Base-by-base conservation (phyloP, 1,284 basidiomycete genomes). In the Jaminaea rosea region DNA sequence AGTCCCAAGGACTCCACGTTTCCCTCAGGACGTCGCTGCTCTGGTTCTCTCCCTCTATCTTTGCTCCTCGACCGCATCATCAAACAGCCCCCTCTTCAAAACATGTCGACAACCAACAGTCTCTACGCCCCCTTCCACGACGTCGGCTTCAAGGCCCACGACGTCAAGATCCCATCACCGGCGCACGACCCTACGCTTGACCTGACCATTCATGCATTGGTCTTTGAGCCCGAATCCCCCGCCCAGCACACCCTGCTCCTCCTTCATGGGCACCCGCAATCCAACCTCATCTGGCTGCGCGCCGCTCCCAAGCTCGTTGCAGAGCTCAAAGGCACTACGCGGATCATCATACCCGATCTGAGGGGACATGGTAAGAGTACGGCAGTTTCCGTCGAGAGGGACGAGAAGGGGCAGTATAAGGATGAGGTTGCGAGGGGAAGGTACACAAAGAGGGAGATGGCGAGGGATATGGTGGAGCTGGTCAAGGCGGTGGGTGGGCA, bases 371-470 rank as follows among this genome's bases (percentile, higher is more conserved):
- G 56, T 1, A n/a, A 53, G 1, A 55, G 45, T 34, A 48, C 44
- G 0, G 51, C 52, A 7, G 55, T 69, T 4, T 58, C 64, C 31
- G 69, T 75, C 3, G 49, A 42, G 39, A 15, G 39, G 39, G 24
- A 15, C 6, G 39, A 49, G 26, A 49, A 29, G 13, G 24, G 47
- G 9, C 19, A 41, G 13, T 23, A 31, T 28, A 36, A 45, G 28
- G 27, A 31, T 24, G 49, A 47, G 46, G 26, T 15, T 5, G 21
- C 26, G 31, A 46, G 39, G 8, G 19, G 26, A 19, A 42, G 58
- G 17, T 76, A 77, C 53, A 67, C 65, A 7, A 76, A 76, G 58
- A 57, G 75, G 5, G 74, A 75, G 50, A 76, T 76, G 72, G 76
- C 73, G 0, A 55, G 62, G 8, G 76, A 77, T 55, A 63, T 71